These are phyloP conservation scores for Xylaria hypoxylon DNA, from an alignment of 2,329 filamentous ascomycete genomes.

Conservation along the genomic window DNA sequence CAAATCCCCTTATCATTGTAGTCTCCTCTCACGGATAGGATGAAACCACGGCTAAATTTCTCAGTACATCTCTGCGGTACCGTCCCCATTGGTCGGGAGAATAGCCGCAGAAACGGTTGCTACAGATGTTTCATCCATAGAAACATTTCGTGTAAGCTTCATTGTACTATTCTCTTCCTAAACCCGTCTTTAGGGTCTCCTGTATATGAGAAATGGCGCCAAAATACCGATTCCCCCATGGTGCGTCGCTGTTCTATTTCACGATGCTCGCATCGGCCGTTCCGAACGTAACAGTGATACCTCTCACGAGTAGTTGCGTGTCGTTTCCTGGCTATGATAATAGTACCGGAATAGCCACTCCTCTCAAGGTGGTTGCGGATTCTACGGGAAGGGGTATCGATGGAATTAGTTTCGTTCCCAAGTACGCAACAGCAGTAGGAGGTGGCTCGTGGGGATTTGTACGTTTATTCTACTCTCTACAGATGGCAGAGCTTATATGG, in stretches of 20 bases:
- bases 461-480: slow-evolving; percentile 3
- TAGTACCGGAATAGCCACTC: slow-evolving; percentile 32
- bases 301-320: slow-evolving; percentile 32
- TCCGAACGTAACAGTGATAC: slow-evolving; percentile 37
- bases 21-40: background rate
- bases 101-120: background rate
- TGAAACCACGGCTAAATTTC: slow-evolving; percentile 18
- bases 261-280: slow-evolving; percentile 5
- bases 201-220: background rate
- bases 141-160: background rate
- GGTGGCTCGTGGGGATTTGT: slow-evolving; percentile 44
- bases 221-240: background rate
- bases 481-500: too few species aligned
- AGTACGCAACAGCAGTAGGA: slow-evolving; percentile 40
- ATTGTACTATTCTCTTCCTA: background rate
- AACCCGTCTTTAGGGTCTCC: background rate
- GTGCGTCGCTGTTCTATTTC: slow-evolving; percentile 2
- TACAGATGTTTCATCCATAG: background rate
- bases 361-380: slow-evolving; percentile 30
- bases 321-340: slow-evolving; percentile 39
- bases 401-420: slow-evolving; percentile 36
- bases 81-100: slow-evolving; percentile 1
- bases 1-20: background rate
- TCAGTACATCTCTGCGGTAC: background rate
- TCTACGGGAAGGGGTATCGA: slow-evolving; percentile 38